phyloP scores from a whole-genome alignment of 108 stramenopile species.

The Bacterosira constricta region DNA sequence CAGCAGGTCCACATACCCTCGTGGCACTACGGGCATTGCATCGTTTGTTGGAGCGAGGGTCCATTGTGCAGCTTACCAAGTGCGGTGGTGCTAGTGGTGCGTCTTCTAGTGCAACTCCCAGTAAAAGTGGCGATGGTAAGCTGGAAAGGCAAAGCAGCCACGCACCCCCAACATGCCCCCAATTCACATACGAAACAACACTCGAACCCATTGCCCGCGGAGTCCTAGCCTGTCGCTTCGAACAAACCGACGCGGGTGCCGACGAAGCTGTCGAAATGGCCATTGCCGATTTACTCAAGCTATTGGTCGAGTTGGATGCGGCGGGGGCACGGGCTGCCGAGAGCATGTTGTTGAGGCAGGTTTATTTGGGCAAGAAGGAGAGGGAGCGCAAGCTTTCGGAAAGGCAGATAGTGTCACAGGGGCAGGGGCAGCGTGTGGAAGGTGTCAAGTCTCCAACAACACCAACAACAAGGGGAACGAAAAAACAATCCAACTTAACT shows the following conservation, averaged over 20 bases:
- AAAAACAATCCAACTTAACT: too few relatives aligned
- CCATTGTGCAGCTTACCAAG: constrained; percentile 41
- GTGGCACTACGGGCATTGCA: constrained; percentile 76
- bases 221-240: constrained; percentile 81
- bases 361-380: constrained; percentile 2
- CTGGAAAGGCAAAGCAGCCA: not conserved
- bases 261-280: constrained; percentile 94
- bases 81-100: not conserved
- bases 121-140: not conserved
- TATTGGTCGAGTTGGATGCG: constrained; percentile 60
- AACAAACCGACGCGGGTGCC: constrained; percentile 89
- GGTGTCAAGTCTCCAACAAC: not conserved
- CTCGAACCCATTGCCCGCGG: constrained; percentile 52
- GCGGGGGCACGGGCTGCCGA: constrained; percentile 46
- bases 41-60: constrained; percentile 61
- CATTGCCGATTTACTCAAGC: constrained; percentile 77
- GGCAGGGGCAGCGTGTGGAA: not conserved
- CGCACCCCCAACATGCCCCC: not conserved
- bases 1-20: constrained; percentile 87
- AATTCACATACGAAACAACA: constrained; percentile 5
- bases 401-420: not conserved
- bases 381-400: not conserved
- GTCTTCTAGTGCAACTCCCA: not conserved
- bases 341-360: constrained; percentile 25
- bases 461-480: not conserved